Evolutionary conservation across 768 basidiomycete genomes (phyloP).

Genomic region (Mycena galopus): DNA sequence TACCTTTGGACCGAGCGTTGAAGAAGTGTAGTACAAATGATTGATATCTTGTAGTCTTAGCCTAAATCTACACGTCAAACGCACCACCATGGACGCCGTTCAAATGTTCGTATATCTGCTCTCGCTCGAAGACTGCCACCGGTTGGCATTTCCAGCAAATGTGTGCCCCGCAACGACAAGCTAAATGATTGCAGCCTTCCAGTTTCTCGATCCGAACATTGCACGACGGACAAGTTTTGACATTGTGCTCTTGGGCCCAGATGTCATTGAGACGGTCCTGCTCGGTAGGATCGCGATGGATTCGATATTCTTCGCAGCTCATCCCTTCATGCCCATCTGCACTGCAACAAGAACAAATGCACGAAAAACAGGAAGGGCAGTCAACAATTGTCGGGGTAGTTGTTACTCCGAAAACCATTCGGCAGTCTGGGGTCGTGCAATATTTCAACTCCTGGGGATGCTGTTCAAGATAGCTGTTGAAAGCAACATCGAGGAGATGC

Average conservation of each 20-base stretch:
- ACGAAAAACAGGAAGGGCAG: slow-evolving; percentile 3
- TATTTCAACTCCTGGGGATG: slow-evolving; percentile 70
- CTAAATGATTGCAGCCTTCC: neutral
- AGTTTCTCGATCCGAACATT: slow-evolving; percentile 1
- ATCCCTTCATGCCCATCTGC: neutral
- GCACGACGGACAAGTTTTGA: neutral
- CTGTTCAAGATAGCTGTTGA: slow-evolving; percentile 65
- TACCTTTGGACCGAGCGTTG: too few species aligned
- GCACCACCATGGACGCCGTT: neutral
- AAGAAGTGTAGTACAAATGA: neutral
- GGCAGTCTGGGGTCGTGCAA: slow-evolving; percentile 82
- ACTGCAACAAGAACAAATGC: slow-evolving; percentile 5
- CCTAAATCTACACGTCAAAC: neutral
- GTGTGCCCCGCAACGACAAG: neutral
- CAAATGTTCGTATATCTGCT: neutral
- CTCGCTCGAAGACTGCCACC: slow-evolving; percentile 1
- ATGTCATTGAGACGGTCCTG: slow-evolving; percentile 2
- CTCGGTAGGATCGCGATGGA: neutral
- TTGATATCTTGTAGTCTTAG: too few species aligned
- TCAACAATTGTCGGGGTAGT: neutral
- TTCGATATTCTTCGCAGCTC: neutral
- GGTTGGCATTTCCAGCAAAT: slow-evolving; percentile 6
- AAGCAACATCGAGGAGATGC: slow-evolving; percentile 67
- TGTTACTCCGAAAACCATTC: slow-evolving; percentile 67
- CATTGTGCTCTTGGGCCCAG: neutral